A percentile compares a stretch with the other conserved stretches of the same genome.
Conservation (phyloP, 2,329 filamentous ascomycete species). For the Xylaria sp. region DNA sequence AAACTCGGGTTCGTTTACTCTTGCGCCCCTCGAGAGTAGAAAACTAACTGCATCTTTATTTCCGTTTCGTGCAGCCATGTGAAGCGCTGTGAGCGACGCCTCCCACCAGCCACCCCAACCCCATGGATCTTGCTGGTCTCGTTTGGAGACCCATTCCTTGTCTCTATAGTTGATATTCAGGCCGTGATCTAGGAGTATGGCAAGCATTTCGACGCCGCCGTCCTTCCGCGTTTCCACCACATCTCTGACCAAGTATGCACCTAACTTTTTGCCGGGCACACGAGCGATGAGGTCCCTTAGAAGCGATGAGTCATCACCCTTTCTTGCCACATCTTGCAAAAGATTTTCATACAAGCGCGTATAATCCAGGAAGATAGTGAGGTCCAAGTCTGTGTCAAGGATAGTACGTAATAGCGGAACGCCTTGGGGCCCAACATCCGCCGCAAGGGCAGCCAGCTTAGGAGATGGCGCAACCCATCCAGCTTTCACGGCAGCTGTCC, state of each 20-base stretch:
- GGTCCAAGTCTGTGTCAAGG: conserved; percentile 20
- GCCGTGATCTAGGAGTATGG: conserved; percentile 30
- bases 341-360: neutral
- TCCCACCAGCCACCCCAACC: neutral
- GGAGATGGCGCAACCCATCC: conserved; percentile 27
- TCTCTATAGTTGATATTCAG: conserved; percentile 31
- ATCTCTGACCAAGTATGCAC: neutral
- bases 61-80: conserved; percentile 15
- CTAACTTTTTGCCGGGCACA: conserved; percentile 12
- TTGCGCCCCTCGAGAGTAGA: conserved; percentile 28
- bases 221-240: neutral
- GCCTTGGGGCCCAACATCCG: neutral
- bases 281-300: conserved; percentile 24
- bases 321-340: conserved; percentile 4
- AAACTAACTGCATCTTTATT: conserved; percentile 27
- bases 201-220: conserved; percentile 26
- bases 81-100: conserved; percentile 23
- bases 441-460: neutral
- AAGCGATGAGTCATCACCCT: conserved; percentile 26
- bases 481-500: conserved; percentile 22
- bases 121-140: conserved; percentile 3
- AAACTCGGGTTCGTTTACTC: conserved; percentile 23
- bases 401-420: conserved; percentile 21
- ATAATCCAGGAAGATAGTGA: neutral
- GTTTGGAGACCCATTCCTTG: neutral